Conservation (phyloP, 108 stramenopile genomes). For the Nannochloropsis gaditana region DNA sequence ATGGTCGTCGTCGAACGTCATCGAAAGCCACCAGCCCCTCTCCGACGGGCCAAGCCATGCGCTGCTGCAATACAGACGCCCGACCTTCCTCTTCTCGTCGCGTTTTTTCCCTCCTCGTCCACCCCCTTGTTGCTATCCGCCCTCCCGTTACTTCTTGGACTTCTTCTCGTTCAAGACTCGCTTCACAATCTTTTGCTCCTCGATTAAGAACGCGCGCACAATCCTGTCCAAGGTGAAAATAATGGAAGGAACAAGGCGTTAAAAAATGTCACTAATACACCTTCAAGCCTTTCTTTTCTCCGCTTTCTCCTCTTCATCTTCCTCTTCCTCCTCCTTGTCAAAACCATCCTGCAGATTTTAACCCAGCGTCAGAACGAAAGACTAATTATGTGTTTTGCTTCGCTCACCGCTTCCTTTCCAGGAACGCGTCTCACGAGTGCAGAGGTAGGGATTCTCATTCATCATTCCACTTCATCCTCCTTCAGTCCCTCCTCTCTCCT, state of each 20-base stretch:
- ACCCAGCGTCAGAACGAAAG: conserved; percentile 12
- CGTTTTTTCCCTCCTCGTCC: background rate
- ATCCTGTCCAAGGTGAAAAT: conserved; percentile 55
- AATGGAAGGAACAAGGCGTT: background rate
- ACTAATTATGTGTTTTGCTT: background rate
- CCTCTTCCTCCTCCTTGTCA: background rate
- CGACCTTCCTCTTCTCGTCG: background rate
- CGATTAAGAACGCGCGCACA: conserved; percentile 95
- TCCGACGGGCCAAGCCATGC: too few species aligned
- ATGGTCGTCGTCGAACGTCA: background rate
- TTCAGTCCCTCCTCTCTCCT: background rate
- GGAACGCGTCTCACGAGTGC: background rate
- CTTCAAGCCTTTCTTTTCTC: background rate
- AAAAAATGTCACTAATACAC: background rate
- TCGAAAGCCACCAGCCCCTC: too few species aligned
- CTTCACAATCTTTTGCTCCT: conserved; percentile 99
- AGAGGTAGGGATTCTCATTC: conserved; percentile 18
- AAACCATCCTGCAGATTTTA: background rate
- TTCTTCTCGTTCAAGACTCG: conserved; percentile 82
- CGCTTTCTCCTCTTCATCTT: background rate
- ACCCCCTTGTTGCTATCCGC: background rate
- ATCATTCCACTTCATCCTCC: background rate
- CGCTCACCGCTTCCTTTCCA: background rate
- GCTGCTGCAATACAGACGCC: background rate
- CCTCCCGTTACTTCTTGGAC: conserved; percentile 53